phyloP scores from a whole-genome alignment of 2,329 filamentous ascomycete genomes.

The Phialophora chinensis region DNA sequence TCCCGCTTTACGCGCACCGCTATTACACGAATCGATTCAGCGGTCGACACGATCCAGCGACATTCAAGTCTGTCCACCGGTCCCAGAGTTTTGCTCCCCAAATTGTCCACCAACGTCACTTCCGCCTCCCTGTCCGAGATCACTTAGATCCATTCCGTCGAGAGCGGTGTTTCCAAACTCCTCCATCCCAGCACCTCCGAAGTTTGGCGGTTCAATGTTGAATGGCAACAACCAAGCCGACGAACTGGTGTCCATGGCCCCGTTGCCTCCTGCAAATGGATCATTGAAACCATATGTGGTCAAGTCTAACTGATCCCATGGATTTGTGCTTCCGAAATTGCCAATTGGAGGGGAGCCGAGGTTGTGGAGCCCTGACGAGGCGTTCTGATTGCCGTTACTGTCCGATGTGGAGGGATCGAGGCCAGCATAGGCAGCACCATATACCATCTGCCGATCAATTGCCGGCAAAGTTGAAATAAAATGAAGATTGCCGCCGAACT shows the following conservation, averaged over 20 bases:
- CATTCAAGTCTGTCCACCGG: slow-evolving; percentile 1
- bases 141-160: slow-evolving; percentile 35
- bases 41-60: not conserved
- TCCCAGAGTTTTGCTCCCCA: slow-evolving; percentile 25
- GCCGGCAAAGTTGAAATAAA: slow-evolving; percentile 61
- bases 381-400: slow-evolving; percentile 32
- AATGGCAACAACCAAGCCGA: slow-evolving; percentile 91
- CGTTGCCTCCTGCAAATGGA: slow-evolving; percentile 21
- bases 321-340: slow-evolving; percentile 38
- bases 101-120: slow-evolving; percentile 27
- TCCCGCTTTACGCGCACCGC: not conserved
- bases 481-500: slow-evolving; percentile 46
- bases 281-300: slow-evolving; percentile 36
- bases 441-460: slow-evolving; percentile 77
- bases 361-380: slow-evolving; percentile 43
- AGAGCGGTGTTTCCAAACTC: slow-evolving; percentile 32
- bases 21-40: not conserved
- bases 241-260: slow-evolving; percentile 30
- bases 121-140: slow-evolving; percentile 21
- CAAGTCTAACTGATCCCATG: slow-evolving; percentile 36
- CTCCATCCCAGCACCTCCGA: slow-evolving; percentile 31
- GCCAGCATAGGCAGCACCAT: slow-evolving; percentile 68
- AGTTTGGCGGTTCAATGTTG: slow-evolving; percentile 78
- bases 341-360: slow-evolving; percentile 38
- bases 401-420: slow-evolving; percentile 51